A percentile compares a stretch with the other conserved stretches of the same genome.
Evolutionary conservation across 768 basidiomycete genomes (phyloP).

Genomic region (Galerina marginata): DNA sequence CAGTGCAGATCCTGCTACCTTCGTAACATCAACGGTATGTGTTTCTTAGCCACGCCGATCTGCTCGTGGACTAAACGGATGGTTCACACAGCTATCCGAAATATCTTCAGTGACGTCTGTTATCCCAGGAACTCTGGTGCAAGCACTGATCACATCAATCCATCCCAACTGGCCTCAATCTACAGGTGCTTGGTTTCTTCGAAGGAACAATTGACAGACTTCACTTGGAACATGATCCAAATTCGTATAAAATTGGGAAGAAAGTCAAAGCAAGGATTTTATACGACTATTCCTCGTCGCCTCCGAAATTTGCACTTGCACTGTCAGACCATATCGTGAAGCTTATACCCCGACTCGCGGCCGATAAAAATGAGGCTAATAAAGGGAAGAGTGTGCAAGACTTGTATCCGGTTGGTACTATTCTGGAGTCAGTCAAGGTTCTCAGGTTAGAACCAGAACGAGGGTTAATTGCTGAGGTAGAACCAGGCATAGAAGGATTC

Average conservation of each 20-base stretch:
- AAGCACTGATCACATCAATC: constrained; percentile 79
- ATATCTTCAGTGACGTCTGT: constrained; percentile 80
- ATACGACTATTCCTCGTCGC: constrained; percentile 76
- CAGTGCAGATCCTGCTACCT: constrained; percentile 51
- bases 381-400: constrained; percentile 45
- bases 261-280: constrained; percentile 86
- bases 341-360: constrained; percentile 48
- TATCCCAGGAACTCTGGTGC: constrained; percentile 85
- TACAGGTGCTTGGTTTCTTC: constrained; percentile 92
- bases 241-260: constrained; percentile 64
- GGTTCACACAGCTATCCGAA: constrained; percentile 64
- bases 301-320: constrained; percentile 85
- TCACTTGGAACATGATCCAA: constrained; percentile 63
- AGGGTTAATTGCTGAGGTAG: constrained; percentile 75
- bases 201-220: constrained; percentile 87
- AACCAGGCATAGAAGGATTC: constrained; percentile 74
- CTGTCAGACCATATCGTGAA: constrained; percentile 72
- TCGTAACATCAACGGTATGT: constrained; percentile 63
- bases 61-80: too few relatives aligned
- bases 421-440: constrained; percentile 77
- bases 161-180: constrained; percentile 76
- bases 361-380: constrained; percentile 21
- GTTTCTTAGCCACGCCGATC: not conserved
- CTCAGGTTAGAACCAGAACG: constrained; percentile 78
- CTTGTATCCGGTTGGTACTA: constrained; percentile 74